A percentile compares a stretch with the other conserved stretches of the same genome.
phyloP scores from a whole-genome alignment of 2,329 filamentous ascomycete species.

The Aureobasidium uvarum region DNA sequence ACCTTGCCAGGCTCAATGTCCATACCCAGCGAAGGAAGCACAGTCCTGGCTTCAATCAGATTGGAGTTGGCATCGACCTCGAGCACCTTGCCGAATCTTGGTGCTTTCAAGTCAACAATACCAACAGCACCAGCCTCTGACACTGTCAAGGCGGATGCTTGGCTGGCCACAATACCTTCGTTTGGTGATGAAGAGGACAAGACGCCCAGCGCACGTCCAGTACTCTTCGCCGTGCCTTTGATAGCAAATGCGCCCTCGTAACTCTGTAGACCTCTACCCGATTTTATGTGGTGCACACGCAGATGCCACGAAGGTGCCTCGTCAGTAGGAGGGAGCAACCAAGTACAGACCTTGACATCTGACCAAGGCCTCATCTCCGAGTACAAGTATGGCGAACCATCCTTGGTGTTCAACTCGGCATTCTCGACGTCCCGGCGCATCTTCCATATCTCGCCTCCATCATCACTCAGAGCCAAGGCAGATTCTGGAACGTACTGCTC shows the following conservation, averaged over 20 bases:
- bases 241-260: conserved; percentile 76
- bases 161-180: conserved; percentile 45
- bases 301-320: conserved; percentile 67
- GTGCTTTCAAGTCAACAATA: conserved; percentile 46
- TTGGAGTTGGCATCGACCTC: conserved; percentile 79
- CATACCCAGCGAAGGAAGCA: conserved; percentile 67
- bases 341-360: conserved; percentile 65
- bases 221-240: conserved; percentile 56
- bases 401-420: conserved; percentile 59
- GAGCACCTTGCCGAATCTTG: conserved; percentile 63
- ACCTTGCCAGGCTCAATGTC: conserved; percentile 58
- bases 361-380: conserved; percentile 69
- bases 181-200: conserved; percentile 39
- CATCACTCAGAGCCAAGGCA: conserved; percentile 72
- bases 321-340: conserved; percentile 61
- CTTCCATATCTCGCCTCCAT: conserved; percentile 77
- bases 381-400: conserved; percentile 59
- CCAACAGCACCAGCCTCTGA: conserved; percentile 54
- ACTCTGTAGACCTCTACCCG: conserved; percentile 62
- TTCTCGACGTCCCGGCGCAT: conserved; percentile 67
- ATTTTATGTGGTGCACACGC: conserved; percentile 60
- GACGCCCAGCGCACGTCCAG: conserved; percentile 55
- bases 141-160: conserved; percentile 43
- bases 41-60: conserved; percentile 67
- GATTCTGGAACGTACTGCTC: conserved; percentile 75